Conservation (phyloP, 352 stramenopile species). For the Blastocystis sp. region DNA sequence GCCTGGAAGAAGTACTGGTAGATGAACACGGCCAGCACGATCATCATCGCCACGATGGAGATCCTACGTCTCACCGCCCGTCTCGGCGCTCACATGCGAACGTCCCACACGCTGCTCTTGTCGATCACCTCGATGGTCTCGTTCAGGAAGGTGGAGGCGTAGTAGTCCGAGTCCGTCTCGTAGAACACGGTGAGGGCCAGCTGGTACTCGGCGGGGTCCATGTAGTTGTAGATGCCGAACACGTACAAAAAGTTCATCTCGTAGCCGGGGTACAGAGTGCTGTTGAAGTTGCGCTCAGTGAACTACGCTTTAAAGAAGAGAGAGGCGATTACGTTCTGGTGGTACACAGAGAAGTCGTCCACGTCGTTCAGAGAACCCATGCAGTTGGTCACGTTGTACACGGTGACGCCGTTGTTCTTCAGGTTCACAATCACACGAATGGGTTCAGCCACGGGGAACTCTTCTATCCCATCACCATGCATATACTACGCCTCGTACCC, state of each 20-base stretch:
- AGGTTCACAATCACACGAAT: constrained; percentile 69
- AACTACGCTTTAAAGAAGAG: constrained; percentile 32
- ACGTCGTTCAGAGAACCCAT: constrained; percentile 69
- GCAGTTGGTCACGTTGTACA: constrained; percentile 69
- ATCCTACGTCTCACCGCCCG: constrained; percentile 22
- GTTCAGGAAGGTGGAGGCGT: constrained; percentile 64
- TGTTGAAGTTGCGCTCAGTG: constrained; percentile 68
- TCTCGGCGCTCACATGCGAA: constrained; percentile 9
- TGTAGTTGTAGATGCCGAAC: constrained; percentile 67
- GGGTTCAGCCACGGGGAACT: constrained; percentile 44
- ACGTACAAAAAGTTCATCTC: constrained; percentile 69
- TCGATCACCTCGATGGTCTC: constrained; percentile 58
- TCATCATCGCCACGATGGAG: constrained; percentile 12
- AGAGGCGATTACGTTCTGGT: constrained; percentile 49
- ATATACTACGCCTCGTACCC: neutral
- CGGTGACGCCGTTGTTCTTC: constrained; percentile 60
- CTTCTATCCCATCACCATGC: neutral
- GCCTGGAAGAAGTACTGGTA: constrained; percentile 5
- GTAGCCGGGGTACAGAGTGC: constrained; percentile 62
- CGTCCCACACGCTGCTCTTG: constrained; percentile 48
- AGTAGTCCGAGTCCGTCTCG: constrained; percentile 66
- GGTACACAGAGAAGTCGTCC: constrained; percentile 51
- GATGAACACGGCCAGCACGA: neutral
- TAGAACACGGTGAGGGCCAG: constrained; percentile 68
- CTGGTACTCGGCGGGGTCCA: constrained; percentile 65